These are phyloP conservation scores for Arachis stenosperma DNA, from an alignment of 306 rosid genomes.

Conservation along the genomic window DNA sequence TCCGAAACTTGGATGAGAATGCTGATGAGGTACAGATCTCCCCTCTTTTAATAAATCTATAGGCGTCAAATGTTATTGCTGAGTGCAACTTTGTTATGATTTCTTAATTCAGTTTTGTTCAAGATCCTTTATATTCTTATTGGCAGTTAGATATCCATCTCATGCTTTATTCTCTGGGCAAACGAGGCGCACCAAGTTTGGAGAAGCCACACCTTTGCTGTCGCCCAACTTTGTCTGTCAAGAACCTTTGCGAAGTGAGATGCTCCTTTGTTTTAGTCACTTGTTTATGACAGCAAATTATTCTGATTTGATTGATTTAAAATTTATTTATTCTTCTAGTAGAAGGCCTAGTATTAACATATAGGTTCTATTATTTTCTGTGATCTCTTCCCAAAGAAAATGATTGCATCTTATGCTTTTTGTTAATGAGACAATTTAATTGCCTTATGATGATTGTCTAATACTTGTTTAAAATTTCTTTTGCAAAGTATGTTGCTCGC, in stretches of 20 bases:
- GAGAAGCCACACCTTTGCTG: constrained; percentile 84
- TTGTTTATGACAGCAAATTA: constrained; percentile 16
- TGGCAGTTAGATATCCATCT: constrained; percentile 82
- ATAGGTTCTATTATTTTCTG: neutral
- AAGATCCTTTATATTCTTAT: constrained; percentile 25
- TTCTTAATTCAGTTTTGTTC: constrained; percentile 36
- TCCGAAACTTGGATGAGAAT: constrained; percentile 68
- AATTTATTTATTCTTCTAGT: constrained; percentile 8
- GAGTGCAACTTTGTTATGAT: constrained; percentile 28
- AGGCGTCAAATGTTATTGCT: constrained; percentile 21
- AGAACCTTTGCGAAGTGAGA: constrained; percentile 76
- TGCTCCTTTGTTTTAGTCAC: constrained; percentile 31
- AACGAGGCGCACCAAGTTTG: constrained; percentile 63
- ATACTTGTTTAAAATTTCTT: constrained; percentile 32
- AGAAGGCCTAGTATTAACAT: neutral
- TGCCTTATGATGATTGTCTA: constrained; percentile 15
- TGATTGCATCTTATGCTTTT: constrained; percentile 7
- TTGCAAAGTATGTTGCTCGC: constrained; percentile 64
- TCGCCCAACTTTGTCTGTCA: constrained; percentile 75
- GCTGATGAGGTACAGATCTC: constrained; percentile 61
- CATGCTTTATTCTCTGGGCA: constrained; percentile 73
- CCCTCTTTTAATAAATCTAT: neutral
- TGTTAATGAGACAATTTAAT: constrained; percentile 20
- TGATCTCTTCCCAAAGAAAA: neutral
- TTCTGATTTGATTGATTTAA: constrained; percentile 4